A percentile compares a stretch with the other conserved stretches of the same genome.
These are phyloP conservation scores for Exophiala calicioides DNA, from an alignment of 2,329 filamentous ascomycete genomes.

Conservation along the genomic window DNA sequence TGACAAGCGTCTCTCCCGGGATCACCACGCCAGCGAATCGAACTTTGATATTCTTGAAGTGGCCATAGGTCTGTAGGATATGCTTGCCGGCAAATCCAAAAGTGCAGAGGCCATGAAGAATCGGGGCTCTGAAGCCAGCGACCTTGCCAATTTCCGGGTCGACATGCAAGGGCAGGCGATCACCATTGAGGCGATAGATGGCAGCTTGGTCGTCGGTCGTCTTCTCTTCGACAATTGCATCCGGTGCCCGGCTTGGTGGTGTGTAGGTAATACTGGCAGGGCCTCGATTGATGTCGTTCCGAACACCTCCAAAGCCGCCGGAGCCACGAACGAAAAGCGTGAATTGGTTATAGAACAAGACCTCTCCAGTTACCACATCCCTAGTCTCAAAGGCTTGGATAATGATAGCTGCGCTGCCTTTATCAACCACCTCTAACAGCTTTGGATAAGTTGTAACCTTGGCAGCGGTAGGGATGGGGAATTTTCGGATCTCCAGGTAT, in stretches of 20 bases:
- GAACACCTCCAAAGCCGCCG: slow-evolving; percentile 84
- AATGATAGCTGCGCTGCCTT: slow-evolving; percentile 84
- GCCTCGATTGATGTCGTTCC: slow-evolving; percentile 75
- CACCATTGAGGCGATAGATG: slow-evolving; percentile 87
- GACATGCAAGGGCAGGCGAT: slow-evolving; percentile 95
- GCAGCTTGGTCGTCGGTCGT: slow-evolving; percentile 91
- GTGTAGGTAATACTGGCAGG: slow-evolving; percentile 76
- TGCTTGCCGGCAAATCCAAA: slow-evolving; percentile 92
- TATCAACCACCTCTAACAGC: slow-evolving; percentile 93
- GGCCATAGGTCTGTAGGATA: slow-evolving; percentile 78
- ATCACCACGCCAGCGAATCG: slow-evolving; percentile 83
- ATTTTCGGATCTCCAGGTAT: slow-evolving; percentile 91
- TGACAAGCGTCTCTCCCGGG: slow-evolving; percentile 74
- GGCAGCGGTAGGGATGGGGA: slow-evolving; percentile 70
- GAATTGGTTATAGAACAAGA: slow-evolving; percentile 94
- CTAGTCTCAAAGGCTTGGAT: slow-evolving; percentile 79
- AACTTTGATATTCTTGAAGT: slow-evolving; percentile 89
- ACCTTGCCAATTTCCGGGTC: slow-evolving; percentile 93
- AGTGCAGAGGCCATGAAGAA: slow-evolving; percentile 94
- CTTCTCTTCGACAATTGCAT: slow-evolving; percentile 79
- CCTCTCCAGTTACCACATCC: slow-evolving; percentile 80
- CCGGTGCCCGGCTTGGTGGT: slow-evolving; percentile 73
- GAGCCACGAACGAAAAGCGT: slow-evolving; percentile 90
- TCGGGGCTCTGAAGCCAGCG: slow-evolving; percentile 90
- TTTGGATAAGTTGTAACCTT: slow-evolving; percentile 28